phyloP scores from a whole-genome alignment of 2,329 filamentous ascomycete species.

The Byssothecium circinans region DNA sequence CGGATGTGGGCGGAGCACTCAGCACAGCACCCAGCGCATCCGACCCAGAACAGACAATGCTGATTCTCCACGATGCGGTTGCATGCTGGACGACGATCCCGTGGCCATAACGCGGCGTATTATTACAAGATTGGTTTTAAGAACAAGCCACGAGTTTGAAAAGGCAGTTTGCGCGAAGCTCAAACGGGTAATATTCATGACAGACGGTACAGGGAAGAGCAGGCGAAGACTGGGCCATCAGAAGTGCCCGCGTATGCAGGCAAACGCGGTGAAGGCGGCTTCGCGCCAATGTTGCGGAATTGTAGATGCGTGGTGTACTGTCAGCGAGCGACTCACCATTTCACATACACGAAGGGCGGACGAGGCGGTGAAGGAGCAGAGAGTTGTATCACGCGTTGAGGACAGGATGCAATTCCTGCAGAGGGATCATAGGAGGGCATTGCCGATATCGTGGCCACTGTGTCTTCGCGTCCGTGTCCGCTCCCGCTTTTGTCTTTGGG shows the following conservation, averaged over 20 bases:
- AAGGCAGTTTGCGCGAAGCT: slow-evolving; percentile 18
- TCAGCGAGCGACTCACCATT: slow-evolving; percentile 20
- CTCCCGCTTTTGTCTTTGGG: slow-evolving; percentile 35
- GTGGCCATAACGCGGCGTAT: no score
- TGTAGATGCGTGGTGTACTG: slow-evolving; percentile 8
- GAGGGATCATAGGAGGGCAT: no score
- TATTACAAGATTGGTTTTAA: no score
- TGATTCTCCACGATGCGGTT: slow-evolving; percentile 8
- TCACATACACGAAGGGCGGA: neutral
- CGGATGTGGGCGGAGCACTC: slow-evolving; percentile 2
- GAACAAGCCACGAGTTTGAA: slow-evolving; percentile 5
- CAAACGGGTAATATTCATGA: slow-evolving; percentile 13
- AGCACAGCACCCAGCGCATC: slow-evolving; percentile 9
- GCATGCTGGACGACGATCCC: no score
- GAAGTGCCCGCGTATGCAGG: slow-evolving; percentile 5
- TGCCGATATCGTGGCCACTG: no score
- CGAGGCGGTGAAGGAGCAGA: neutral
- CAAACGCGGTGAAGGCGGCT: slow-evolving; percentile 2
- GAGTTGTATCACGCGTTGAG: no score
- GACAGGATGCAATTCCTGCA: no score
- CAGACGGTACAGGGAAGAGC: slow-evolving; percentile 4
- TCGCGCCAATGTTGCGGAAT: neutral
- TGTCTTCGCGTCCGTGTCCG: slow-evolving; percentile 9
- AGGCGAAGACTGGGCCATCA: slow-evolving; percentile 2
- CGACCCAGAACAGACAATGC: neutral